Conservation (phyloP, 352 stramenopile species). For the Pythium sukuiense region DNA sequence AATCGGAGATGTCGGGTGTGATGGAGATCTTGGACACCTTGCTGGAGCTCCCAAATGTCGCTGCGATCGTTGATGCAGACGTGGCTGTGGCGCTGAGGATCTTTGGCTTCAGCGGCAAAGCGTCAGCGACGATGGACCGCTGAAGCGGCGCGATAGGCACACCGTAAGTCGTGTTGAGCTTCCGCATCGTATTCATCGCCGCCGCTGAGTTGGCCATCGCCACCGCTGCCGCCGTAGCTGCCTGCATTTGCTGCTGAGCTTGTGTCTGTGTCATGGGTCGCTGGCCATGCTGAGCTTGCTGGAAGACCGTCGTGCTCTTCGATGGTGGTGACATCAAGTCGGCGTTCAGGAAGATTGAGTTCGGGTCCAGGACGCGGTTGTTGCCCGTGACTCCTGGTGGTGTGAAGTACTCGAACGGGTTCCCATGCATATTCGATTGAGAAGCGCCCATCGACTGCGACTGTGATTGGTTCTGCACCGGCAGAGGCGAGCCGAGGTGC, state of each 20-base stretch:
- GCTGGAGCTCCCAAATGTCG: slow-evolving; percentile 19
- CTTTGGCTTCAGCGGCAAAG: slow-evolving; percentile 44
- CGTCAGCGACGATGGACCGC: slow-evolving; percentile 30
- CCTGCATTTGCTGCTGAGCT: slow-evolving; percentile 35
- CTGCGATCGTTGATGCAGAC: slow-evolving; percentile 18
- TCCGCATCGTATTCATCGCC: slow-evolving; percentile 51
- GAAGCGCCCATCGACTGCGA: neutral
- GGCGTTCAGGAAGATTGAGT: slow-evolving; percentile 41
- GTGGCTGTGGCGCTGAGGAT: slow-evolving; percentile 28
- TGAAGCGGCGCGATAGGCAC: slow-evolving; percentile 57
- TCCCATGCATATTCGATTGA: slow-evolving; percentile 3
- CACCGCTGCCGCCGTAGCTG: slow-evolving; percentile 39
- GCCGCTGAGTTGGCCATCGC: slow-evolving; percentile 61
- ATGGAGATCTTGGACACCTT: slow-evolving; percentile 62
- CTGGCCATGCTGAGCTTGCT: slow-evolving; percentile 24
- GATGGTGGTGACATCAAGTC: slow-evolving; percentile 43
- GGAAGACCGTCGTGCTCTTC: slow-evolving; percentile 33
- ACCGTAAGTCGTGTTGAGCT: slow-evolving; percentile 51
- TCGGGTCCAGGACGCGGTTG: slow-evolving; percentile 33
- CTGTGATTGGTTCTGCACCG: neutral
- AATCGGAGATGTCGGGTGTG: slow-evolving; percentile 77
- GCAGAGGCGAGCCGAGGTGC: slow-evolving; percentile 11
- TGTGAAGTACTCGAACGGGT: slow-evolving; percentile 61
- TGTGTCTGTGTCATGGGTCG: slow-evolving; percentile 17
- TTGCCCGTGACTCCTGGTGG: slow-evolving; percentile 44